These are phyloP conservation scores for Lactarius psammicola DNA, from an alignment of 768 basidiomycete genomes.

Conservation along the genomic window DNA sequence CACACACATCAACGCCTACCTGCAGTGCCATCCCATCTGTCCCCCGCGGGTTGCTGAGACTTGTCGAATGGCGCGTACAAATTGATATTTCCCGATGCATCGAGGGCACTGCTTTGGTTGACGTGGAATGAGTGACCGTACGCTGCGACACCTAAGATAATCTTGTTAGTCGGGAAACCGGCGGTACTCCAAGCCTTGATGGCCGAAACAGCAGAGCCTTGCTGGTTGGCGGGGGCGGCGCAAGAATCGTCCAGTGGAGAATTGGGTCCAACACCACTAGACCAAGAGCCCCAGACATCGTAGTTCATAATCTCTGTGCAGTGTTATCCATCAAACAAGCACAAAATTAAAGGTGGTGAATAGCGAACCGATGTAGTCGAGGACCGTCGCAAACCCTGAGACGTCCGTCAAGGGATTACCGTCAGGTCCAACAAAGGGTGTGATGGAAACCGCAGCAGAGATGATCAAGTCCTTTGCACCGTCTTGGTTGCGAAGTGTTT, in stretches of 20 bases:
- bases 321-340: neutral
- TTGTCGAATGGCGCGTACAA: conserved; percentile 54
- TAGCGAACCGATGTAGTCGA: conserved; percentile 24
- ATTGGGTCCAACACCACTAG: conserved; percentile 19
- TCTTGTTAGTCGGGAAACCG: conserved; percentile 41
- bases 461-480: neutral
- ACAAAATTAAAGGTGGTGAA: neutral
- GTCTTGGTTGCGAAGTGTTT: neutral
- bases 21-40: conserved; percentile 33
- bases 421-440: neutral
- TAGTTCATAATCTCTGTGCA: conserved; percentile 25
- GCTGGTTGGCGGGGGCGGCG: neutral
- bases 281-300: conserved; percentile 25
- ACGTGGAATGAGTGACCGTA: conserved; percentile 77
- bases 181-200: conserved; percentile 23
- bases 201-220: conserved; percentile 22
- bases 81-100: conserved; percentile 37
- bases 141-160: conserved; percentile 80
- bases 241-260: conserved; percentile 26
- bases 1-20: conserved; percentile 36
- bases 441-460: conserved; percentile 7
- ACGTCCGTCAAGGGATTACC: conserved; percentile 12
- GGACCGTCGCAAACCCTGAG: conserved; percentile 20
- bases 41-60: conserved; percentile 44
- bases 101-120: conserved; percentile 39